These are phyloP conservation scores for Aspergillus baeticus DNA, from an alignment of 495 filamentous ascomycete genomes.

Conservation along the genomic window DNA sequence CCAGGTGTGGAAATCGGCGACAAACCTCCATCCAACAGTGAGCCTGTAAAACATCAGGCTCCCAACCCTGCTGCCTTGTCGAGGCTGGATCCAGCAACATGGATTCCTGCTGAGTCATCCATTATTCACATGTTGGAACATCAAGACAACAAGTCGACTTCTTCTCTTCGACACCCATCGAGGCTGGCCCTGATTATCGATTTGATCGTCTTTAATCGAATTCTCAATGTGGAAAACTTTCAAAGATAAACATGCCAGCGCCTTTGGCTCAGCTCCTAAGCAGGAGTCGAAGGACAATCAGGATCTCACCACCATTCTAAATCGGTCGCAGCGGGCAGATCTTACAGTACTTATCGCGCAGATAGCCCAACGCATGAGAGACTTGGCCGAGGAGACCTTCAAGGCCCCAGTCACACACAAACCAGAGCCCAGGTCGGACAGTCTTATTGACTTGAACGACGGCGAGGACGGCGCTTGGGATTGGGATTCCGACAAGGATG, in stretches of 20 bases:
- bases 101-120: background rate
- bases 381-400: constrained; percentile 39
- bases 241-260: constrained; percentile 36
- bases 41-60: background rate
- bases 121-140: background rate
- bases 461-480: constrained; percentile 3
- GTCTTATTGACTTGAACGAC: constrained; percentile 5
- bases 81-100: background rate
- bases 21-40: constrained; percentile 4
- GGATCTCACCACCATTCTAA: constrained; percentile 50
- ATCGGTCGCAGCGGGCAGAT: constrained; percentile 48
- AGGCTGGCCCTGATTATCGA: background rate
- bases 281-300: constrained; percentile 30
- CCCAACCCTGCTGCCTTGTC: background rate
- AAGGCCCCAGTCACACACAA: constrained; percentile 20
- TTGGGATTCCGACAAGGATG: constrained; percentile 10
- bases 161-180: background rate
- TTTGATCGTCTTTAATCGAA: background rate
- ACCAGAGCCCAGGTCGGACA: background rate
- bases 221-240: constrained; percentile 40
- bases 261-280: constrained; percentile 32
- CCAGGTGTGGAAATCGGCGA: constrained; percentile 6
- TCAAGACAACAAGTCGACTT: background rate
- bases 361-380: constrained; percentile 45
- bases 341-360: constrained; percentile 47